Conservation (phyloP, 768 basidiomycete genomes). For the Clavaria fumosa region DNA sequence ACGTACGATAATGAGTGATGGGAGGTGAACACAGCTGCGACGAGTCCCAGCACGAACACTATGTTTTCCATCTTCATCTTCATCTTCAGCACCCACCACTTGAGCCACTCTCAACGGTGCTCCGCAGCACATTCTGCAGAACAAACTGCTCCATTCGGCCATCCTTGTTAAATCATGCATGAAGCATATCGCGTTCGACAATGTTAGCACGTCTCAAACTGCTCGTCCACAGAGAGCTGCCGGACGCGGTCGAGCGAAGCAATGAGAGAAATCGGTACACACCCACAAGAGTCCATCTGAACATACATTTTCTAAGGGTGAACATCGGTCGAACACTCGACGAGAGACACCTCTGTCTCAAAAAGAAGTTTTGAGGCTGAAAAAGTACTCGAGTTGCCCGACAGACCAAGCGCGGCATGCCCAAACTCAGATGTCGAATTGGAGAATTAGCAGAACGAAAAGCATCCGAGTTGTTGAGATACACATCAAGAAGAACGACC, state of each 20-base stretch:
- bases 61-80: constrained; percentile 59
- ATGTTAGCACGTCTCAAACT: constrained; percentile 54
- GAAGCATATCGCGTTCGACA: constrained; percentile 63
- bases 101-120: constrained; percentile 28
- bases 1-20: too few relatives aligned
- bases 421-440: constrained; percentile 34
- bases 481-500: constrained; percentile 36
- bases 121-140: constrained; percentile 43
- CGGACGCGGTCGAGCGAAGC: constrained; percentile 80
- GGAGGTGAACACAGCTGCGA: too few relatives aligned
- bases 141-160: constrained; percentile 48
- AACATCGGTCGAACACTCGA: constrained; percentile 2
- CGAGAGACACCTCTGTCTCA: constrained; percentile 43
- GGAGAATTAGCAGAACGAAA: constrained; percentile 28
- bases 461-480: too few relatives aligned
- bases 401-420: constrained; percentile 17
- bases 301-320: constrained; percentile 4
- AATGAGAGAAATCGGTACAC: constrained; percentile 68
- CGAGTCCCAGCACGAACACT: constrained; percentile 58
- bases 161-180: constrained; percentile 51
- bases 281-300: constrained; percentile 84
- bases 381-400: constrained; percentile 82
- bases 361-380: constrained; percentile 74
- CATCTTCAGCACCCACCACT: constrained; percentile 24
- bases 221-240: constrained; percentile 40